These are phyloP conservation scores for Aegle marmelos DNA, from an alignment of 345 rosid genomes.

Conservation along the genomic window DNA sequence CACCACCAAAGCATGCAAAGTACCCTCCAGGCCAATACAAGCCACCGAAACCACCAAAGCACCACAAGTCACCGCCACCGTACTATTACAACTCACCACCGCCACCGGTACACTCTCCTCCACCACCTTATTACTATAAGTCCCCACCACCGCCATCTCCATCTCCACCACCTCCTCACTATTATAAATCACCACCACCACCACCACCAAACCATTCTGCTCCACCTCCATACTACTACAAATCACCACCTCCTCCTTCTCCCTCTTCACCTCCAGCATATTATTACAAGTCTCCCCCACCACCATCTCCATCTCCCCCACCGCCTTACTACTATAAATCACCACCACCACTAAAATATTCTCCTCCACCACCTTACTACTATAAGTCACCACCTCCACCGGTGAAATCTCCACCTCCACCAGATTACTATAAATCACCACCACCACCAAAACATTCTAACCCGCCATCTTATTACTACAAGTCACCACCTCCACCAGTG, in stretches of 20 bases:
- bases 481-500: slow-evolving; percentile 1
- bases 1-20: background rate
- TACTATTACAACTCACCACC: background rate
- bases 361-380: background rate
- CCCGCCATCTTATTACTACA: slow-evolving; percentile 13
- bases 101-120: background rate
- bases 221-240: background rate
- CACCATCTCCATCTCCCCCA: background rate
- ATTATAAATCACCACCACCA: background rate
- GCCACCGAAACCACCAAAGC: background rate
- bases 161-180: background rate
- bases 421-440: slow-evolving; percentile 9
- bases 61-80: background rate
- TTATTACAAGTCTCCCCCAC: background rate
- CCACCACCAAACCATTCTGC: background rate
- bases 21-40: background rate
- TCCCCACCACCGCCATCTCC: slow-evolving; percentile 6
- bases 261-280: background rate
- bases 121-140: background rate
- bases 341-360: background rate
- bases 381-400: slow-evolving; percentile 2
- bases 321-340: background rate
- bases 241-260: background rate
- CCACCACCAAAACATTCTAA: slow-evolving; percentile 18
- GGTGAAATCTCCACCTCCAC: slow-evolving; percentile 3